Percentiles rank a stretch among this genome's conserved stretches.
These are phyloP conservation scores for Staphylotrichum tortipilum DNA, from an alignment of 495 filamentous ascomycete genomes.

Conservation along the genomic window DNA sequence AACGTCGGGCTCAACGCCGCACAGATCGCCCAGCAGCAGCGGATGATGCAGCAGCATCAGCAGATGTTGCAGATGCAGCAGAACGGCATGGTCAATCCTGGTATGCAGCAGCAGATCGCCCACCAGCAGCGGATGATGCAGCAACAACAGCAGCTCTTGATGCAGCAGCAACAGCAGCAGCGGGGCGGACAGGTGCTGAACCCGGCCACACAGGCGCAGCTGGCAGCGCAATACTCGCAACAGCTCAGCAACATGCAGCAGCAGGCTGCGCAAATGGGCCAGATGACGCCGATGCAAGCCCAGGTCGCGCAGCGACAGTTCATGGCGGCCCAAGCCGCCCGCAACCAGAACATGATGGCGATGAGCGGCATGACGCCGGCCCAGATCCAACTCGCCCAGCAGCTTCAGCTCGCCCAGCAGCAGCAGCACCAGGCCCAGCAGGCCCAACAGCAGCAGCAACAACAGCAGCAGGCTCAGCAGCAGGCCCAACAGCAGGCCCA, in stretches of 20 bases:
- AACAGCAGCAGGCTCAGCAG: slow-evolving; percentile 26
- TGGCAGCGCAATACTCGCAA: slow-evolving; percentile 27
- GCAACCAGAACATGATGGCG: slow-evolving; percentile 28
- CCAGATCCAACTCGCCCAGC: slow-evolving; percentile 33
- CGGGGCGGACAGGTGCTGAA: slow-evolving; percentile 24
- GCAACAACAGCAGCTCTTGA: slow-evolving; percentile 34
- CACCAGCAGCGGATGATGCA: slow-evolving; percentile 24
- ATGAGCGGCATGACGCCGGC: slow-evolving; percentile 27
- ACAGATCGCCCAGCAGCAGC: slow-evolving; percentile 48
- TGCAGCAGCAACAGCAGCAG: slow-evolving; percentile 28
- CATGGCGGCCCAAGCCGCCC: slow-evolving; percentile 11
- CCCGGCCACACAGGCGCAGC: slow-evolving; percentile 12
- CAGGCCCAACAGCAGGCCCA: too few relatives aligned
- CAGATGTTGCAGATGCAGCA: slow-evolving; percentile 30
- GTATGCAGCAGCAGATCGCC: slow-evolving; percentile 22
- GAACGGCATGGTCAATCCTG: slow-evolving; percentile 29
- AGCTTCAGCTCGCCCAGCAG: slow-evolving; percentile 31
- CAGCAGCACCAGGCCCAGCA: slow-evolving; percentile 33
- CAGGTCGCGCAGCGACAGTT: slow-evolving; percentile 36
- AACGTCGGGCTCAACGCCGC: slow-evolving; percentile 9
- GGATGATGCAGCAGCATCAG: slow-evolving; percentile 41
- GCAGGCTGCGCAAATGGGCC: slow-evolving; percentile 18
- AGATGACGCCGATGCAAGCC: slow-evolving; percentile 12
- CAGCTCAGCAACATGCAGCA: slow-evolving; percentile 26
- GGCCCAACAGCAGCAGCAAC: slow-evolving; percentile 26